Conservation (phyloP, 768 basidiomycete genomes). For the Kwoniella sp. region DNA sequence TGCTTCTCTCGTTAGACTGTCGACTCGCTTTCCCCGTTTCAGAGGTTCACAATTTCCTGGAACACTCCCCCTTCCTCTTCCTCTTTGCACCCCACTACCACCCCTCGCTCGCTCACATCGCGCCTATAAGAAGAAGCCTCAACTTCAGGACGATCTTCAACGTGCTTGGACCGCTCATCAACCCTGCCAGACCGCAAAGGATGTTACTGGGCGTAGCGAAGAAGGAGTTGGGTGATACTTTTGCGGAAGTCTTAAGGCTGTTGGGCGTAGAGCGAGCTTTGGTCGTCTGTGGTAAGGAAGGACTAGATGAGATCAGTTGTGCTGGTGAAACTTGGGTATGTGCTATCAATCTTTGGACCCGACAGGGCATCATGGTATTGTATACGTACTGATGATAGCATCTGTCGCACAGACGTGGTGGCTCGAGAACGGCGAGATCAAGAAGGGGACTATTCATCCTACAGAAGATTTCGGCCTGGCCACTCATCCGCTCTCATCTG, state of each 20-base stretch:
- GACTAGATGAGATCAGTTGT: conserved; percentile 92
- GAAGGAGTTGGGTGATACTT: conserved; percentile 75
- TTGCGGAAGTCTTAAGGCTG: conserved; percentile 72
- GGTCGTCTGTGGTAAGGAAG: conserved; percentile 91
- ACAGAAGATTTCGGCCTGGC: conserved; percentile 72
- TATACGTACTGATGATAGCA: not conserved
- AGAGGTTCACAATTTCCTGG: conserved; percentile 59
- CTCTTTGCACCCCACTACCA: conserved; percentile 94
- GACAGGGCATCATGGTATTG: too few relatives aligned
- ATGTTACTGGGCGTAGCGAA: conserved; percentile 92
- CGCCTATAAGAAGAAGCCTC: conserved; percentile 79
- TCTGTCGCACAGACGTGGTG: conserved; percentile 65
- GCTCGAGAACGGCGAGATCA: conserved; percentile 65
- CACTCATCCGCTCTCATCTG: conserved; percentile 69
- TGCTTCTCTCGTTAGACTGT: conserved; percentile 81
- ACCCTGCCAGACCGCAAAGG: conserved; percentile 79
- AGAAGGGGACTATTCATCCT: conserved; percentile 67
- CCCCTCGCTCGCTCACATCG: conserved; percentile 76
- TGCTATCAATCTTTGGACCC: conserved; percentile 7
- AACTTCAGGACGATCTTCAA: conserved; percentile 98
- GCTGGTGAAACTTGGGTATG: conserved; percentile 84
- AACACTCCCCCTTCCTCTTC: conserved; percentile 76
- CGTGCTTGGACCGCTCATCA: conserved; percentile 88
- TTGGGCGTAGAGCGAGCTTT: conserved; percentile 79
- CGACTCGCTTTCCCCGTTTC: conserved; percentile 65